Percentiles rank a stretch among this genome's conserved stretches.
These are phyloP conservation scores for Kalaharituber pfeilii DNA, from an alignment of 2,329 filamentous ascomycete species.

Conservation along the genomic window DNA sequence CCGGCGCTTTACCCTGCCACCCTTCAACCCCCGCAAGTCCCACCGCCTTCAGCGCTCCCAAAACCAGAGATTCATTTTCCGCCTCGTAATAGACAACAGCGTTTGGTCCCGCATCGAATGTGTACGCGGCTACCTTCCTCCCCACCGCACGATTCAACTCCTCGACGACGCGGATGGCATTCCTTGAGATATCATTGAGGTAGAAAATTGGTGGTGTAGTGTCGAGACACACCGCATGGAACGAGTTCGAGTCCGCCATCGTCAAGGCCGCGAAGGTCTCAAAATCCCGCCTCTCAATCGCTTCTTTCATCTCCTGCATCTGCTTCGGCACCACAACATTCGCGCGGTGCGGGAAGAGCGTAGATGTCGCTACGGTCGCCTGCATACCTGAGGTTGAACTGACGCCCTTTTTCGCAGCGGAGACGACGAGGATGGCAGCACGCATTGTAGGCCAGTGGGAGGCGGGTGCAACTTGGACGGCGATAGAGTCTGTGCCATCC, in stretches of 20 bases:
- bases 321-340: constrained; percentile 59
- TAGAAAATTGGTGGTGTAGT: constrained; percentile 97
- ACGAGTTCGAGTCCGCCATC: constrained; percentile 93
- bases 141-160: constrained; percentile 67
- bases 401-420: constrained; percentile 88
- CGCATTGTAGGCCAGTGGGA: constrained; percentile 93
- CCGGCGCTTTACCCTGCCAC: constrained; percentile 46
- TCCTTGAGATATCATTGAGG: constrained; percentile 81
- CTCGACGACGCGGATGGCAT: constrained; percentile 77
- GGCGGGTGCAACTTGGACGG: constrained; percentile 72
- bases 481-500: constrained; percentile 74
- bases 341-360: constrained; percentile 66
- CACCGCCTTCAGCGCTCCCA: neutral
- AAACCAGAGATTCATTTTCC: constrained; percentile 36
- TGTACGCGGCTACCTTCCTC: constrained; percentile 75
- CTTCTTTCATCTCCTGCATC: constrained; percentile 72
- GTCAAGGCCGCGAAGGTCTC: constrained; percentile 72
- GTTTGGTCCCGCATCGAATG: constrained; percentile 93
- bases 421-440: constrained; percentile 77
- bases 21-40: constrained; percentile 43
- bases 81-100: constrained; percentile 91
- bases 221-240: constrained; percentile 88
- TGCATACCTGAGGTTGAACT: constrained; percentile 92
- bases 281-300: constrained; percentile 65
- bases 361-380: constrained; percentile 77